These are phyloP conservation scores for Apiospora koreana DNA, from an alignment of 2,329 filamentous ascomycete genomes.

Conservation along the genomic window DNA sequence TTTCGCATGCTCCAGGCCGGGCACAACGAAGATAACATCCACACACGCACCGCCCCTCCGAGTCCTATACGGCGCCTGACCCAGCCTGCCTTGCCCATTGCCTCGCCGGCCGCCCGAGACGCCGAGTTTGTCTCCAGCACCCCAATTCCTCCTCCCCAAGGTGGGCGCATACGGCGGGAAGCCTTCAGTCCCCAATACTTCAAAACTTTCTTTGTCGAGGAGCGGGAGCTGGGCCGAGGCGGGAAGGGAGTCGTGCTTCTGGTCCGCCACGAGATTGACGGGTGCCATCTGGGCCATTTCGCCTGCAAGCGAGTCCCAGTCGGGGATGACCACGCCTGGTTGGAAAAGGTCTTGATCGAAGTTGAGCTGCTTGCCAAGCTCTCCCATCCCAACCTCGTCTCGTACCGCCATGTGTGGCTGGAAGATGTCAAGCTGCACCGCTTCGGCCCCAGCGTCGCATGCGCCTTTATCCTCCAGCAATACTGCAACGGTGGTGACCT, in stretches of 20 bases:
- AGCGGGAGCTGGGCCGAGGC: slow-evolving; percentile 81
- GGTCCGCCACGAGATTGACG: slow-evolving; percentile 91
- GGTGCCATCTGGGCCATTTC: slow-evolving; percentile 84
- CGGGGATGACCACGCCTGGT: slow-evolving; percentile 90
- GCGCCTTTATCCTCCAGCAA: slow-evolving; percentile 95
- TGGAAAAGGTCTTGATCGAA: slow-evolving; percentile 90
- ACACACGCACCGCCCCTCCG: slow-evolving; percentile 46
- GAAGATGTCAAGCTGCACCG: slow-evolving; percentile 82
- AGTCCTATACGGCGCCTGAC: slow-evolving; percentile 58
- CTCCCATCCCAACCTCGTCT: slow-evolving; percentile 92
- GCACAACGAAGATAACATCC: slow-evolving; percentile 42
- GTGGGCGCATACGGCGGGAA: slow-evolving; percentile 75
- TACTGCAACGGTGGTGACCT: slow-evolving; percentile 96
- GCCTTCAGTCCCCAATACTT: slow-evolving; percentile 95
- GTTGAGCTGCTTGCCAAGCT: slow-evolving; percentile 90
- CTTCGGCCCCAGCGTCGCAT: slow-evolving; percentile 90
- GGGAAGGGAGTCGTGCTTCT: slow-evolving; percentile 93
- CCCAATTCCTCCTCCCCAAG: slow-evolving; percentile 52
- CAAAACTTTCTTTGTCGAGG: slow-evolving; percentile 87
- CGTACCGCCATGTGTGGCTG: slow-evolving; percentile 96
- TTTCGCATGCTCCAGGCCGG: slow-evolving; percentile 84
- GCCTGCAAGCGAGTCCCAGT: slow-evolving; percentile 97
- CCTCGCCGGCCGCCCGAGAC: slow-evolving; percentile 25
- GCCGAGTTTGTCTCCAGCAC: slow-evolving; percentile 57
- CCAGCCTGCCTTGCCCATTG: slow-evolving; percentile 41